Percentiles rank a stretch among this genome's conserved stretches.
Evolutionary conservation across 2,329 filamentous ascomycete species (phyloP).

Genomic region (Penicillium psychrosexuale): DNA sequence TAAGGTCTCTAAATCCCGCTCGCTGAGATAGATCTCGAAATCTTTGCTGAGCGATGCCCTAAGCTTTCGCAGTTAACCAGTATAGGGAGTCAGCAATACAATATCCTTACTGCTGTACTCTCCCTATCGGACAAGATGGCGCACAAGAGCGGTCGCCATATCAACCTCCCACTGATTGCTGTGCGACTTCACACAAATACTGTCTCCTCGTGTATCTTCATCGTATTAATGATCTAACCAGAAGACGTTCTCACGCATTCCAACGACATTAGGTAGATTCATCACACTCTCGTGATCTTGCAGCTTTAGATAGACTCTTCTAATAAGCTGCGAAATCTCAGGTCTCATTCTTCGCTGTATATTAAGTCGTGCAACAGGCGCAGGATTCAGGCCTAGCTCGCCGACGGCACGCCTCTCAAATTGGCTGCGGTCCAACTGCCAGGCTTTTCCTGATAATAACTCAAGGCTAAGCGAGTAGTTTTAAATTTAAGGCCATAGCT

Average conservation of each 20-base stretch:
- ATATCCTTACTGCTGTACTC: slow-evolving; percentile 21
- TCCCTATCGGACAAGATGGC: slow-evolving; percentile 22
- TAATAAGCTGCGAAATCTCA: slow-evolving; percentile 6
- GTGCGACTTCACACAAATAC: slow-evolving; percentile 11
- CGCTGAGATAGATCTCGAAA: slow-evolving; percentile 9
- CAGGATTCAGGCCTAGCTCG: slow-evolving; percentile 5
- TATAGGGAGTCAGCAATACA: slow-evolving; percentile 23
- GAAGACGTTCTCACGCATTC: slow-evolving; percentile 18
- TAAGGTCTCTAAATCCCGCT: slow-evolving; percentile 7
- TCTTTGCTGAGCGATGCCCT: slow-evolving; percentile 3
- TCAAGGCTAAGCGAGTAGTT: slow-evolving; percentile 12
- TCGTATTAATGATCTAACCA: slow-evolving; percentile 20
- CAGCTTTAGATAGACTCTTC: slow-evolving; percentile 6
- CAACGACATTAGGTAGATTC: slow-evolving; percentile 2
- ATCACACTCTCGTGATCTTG: not conserved
- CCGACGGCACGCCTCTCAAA: slow-evolving; percentile 15
- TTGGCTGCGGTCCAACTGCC: slow-evolving; percentile 8
- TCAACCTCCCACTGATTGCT: slow-evolving; percentile 21
- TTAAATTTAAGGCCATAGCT: slow-evolving; percentile 35
- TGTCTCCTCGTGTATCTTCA: slow-evolving; percentile 13
- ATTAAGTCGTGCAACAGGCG: slow-evolving; percentile 6
- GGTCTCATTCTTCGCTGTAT: slow-evolving; percentile 16
- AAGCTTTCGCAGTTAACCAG: slow-evolving; percentile 16
- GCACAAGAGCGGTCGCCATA: slow-evolving; percentile 20
- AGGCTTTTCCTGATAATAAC: slow-evolving; percentile 1